Evolutionary conservation across 148 eudicot species (phyloP).

Genomic region (Euryodendron excelsum): DNA sequence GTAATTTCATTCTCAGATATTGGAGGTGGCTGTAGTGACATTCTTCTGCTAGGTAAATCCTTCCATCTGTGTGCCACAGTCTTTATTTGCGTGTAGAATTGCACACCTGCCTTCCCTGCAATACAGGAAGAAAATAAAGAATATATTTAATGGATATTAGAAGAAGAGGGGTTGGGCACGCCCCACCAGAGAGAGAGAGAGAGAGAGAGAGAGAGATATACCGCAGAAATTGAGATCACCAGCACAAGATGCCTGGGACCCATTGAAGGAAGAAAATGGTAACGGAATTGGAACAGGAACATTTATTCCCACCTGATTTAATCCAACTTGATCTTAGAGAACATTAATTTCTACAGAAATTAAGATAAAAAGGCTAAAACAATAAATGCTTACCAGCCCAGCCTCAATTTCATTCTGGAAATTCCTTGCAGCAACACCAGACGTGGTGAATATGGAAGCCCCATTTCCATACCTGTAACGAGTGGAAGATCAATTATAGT

Average conservation of each 20-base stretch:
- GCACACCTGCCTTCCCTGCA: conserved; percentile 42
- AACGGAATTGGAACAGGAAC: conserved; percentile 37
- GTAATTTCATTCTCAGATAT: conserved; percentile 23
- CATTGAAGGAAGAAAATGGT: conserved; percentile 36
- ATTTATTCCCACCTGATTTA: conserved; percentile 40
- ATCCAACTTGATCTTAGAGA: conserved; percentile 13
- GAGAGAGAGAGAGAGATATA: conserved; percentile 16
- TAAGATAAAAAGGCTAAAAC: background rate
- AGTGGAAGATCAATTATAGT: background rate
- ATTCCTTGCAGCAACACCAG: conserved; percentile 34
- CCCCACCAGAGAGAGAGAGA: conserved; percentile 3
- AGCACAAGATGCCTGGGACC: conserved; percentile 22
- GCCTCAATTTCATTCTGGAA: conserved; percentile 46
- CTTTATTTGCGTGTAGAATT: conserved; percentile 43
- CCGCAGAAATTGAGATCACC: conserved; percentile 31
- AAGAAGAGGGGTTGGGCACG: background rate
- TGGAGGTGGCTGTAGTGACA: conserved; percentile 10
- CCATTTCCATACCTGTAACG: conserved; percentile 33
- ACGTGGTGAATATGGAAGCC: conserved; percentile 43
- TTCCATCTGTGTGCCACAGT: conserved; percentile 41
- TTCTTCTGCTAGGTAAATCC: conserved; percentile 26
- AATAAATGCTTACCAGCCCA: conserved; percentile 28
- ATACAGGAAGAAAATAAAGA: background rate
- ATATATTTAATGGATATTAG: background rate
- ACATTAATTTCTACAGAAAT: background rate